phyloP scores from a whole-genome alignment of 208 protist species.

The Dictyostelium gargantuum region DNA sequence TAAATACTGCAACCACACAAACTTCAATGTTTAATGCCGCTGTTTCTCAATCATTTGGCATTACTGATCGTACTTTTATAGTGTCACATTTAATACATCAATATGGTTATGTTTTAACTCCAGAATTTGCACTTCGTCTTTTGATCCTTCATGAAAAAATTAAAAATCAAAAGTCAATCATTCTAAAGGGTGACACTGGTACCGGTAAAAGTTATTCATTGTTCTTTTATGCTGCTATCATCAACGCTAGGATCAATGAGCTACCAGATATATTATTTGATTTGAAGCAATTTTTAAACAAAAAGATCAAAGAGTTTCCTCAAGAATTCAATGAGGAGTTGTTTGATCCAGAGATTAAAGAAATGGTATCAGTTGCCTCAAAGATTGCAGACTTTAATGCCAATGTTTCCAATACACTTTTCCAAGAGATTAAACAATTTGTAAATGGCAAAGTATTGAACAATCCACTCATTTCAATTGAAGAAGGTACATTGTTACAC shows the following conservation, averaged over 20 bases:
- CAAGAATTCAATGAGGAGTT: neutral
- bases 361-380: neutral
- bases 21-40: neutral
- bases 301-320: neutral
- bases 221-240: conserved; percentile 53
- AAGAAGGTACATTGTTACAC: neutral
- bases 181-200: conserved; percentile 69
- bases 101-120: conserved; percentile 34
- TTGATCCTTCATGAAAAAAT: conserved; percentile 49
- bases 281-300: neutral
- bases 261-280: conserved; percentile 13
- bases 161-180: neutral
- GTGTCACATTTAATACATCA: neutral
- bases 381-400: neutral
- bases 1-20: neutral
- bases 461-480: neutral
- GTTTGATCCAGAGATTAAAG: neutral
- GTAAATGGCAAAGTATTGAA: neutral
- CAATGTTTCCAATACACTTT: neutral
- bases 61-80: neutral
- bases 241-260: conserved; percentile 43
- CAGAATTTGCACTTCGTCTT: conserved; percentile 28
- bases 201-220: conserved; percentile 69
- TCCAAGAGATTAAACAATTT: neutral
- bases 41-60: neutral